Base-by-base conservation (phyloP, 208 protist genomes). In the Acanthamoeba castellanii region DNA sequence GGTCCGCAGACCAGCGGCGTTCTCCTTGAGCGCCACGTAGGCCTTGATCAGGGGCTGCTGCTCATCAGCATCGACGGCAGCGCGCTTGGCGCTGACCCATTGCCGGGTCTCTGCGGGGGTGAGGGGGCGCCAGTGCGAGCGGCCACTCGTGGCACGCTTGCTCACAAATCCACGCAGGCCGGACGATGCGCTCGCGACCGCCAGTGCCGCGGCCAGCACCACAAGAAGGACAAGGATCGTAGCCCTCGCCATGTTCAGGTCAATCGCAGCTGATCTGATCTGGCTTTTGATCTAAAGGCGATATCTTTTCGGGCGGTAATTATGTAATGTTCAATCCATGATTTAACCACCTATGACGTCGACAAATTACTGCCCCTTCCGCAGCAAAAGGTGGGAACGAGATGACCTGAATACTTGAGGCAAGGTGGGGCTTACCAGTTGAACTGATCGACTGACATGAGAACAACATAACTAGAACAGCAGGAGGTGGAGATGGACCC, bases 11-110 rank as follows among this genome's bases (percentile, higher is more conserved):
- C 64, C 74, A 5, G 3, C 50, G 13, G 37, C 18, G n/a, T 95
- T 95, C 59, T 95, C 93, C 72, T 64, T 84, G 30, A 95, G 76
- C 7, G 72, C 93, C 6, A 92, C 59, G 32, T 66, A 92, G 74
- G 42, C 74, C 37, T 84, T 84, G 72, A 81, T 68, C 61, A 68
- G 25, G 61, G 55, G 55, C 55, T 11, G 61, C 27, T 25, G 20
- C 25, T 25, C 20, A 68, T 13, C 11, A 30, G 61, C 27, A 68
- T 30, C 25, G 9, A 13, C 9, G 20, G 20, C 61, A 25, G 16
- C 27, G 61, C 16, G 61, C 61, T 68, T 30, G 61, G 61, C 7
- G 57, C 22, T 64, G 20, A 25, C 22, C 57, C 57, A 64, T 7
- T 64, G 20, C 0, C 57, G 57, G 20, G 14, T 18, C 57, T 64